Percentiles rank a stretch among this genome's conserved stretches.
These are phyloP conservation scores for Hypoxylon sp. DNA, from an alignment of 2,329 filamentous ascomycete genomes.

Conservation along the genomic window DNA sequence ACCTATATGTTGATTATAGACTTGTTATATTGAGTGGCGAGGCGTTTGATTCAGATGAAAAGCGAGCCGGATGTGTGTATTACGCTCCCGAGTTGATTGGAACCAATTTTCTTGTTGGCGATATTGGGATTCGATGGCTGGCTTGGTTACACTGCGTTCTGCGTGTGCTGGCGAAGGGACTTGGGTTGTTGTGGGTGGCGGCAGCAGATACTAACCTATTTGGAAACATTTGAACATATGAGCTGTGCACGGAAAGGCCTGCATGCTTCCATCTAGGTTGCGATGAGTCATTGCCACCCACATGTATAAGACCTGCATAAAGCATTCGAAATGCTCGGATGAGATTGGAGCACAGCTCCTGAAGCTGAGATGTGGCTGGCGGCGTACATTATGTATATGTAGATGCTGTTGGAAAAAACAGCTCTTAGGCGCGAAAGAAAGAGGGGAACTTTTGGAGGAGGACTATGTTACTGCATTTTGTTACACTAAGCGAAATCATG, in stretches of 20 bases:
- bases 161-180: neutral
- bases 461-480: neutral
- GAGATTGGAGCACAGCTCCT: neutral
- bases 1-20: neutral
- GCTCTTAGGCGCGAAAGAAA: neutral
- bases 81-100: neutral
- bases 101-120: neutral
- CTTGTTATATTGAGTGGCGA: neutral
- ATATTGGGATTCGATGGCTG: neutral
- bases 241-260: neutral
- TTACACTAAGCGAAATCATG: neutral
- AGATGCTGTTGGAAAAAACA: neutral
- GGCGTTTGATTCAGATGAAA: neutral
- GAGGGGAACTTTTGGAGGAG: neutral
- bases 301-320: neutral
- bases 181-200: neutral
- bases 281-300: neutral
- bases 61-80: neutral
- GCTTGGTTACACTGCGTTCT: neutral
- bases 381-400: neutral
- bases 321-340: neutral
- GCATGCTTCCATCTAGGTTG: neutral
- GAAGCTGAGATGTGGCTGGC: neutral
- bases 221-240: neutral
- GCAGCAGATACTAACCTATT: neutral